These are phyloP conservation scores for Yamadazyma songkhlaensis DNA, from an alignment of 1,139 yeast genomes.

Conservation along the genomic window DNA sequence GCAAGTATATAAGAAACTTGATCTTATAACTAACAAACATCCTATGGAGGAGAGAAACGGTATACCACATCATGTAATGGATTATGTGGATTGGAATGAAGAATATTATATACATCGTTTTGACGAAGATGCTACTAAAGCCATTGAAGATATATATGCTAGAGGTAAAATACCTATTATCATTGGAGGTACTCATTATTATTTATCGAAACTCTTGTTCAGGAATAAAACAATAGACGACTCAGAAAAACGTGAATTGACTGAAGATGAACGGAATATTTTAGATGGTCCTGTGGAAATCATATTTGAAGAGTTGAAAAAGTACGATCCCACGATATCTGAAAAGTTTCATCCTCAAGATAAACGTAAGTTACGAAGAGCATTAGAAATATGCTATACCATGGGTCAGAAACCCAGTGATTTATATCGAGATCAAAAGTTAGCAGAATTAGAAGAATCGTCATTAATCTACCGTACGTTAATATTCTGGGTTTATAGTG, in stretches of 20 bases:
- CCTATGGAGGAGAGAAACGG: slow-evolving; percentile 75
- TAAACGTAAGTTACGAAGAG: slow-evolving; percentile 70
- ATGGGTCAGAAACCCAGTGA: slow-evolving; percentile 72
- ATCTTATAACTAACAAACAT: slow-evolving; percentile 87
- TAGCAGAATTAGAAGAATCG: slow-evolving; percentile 41
- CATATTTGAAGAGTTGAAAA: slow-evolving; percentile 46
- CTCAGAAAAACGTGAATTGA: slow-evolving; percentile 20
- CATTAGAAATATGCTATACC: slow-evolving; percentile 71
- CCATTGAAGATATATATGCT: slow-evolving; percentile 63
- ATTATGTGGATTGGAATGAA: slow-evolving; percentile 76
- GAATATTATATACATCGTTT: slow-evolving; percentile 85
- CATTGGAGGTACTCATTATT: slow-evolving; percentile 96
- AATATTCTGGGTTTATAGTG: slow-evolving; percentile 81
- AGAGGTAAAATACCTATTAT: slow-evolving; percentile 79
- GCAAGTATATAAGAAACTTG: slow-evolving; percentile 81
- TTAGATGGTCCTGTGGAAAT: slow-evolving; percentile 56
- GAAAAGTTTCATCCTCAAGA: slow-evolving; percentile 92
- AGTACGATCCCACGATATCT: slow-evolving; percentile 70
- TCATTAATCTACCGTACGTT: slow-evolving; percentile 64
- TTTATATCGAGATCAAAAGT: slow-evolving; percentile 59
- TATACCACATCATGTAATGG: slow-evolving; percentile 80
- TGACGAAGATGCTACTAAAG: slow-evolving; percentile 60
- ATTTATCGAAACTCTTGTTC: slow-evolving; percentile 74
- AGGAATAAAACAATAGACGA: slow-evolving; percentile 56
- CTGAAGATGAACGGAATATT: slow-evolving; percentile 41